Evolutionary conservation across 2,329 filamentous ascomycete species (phyloP), one percentile per base, ranked within the genome.

Genomic region (Aureobasidium sp.): DNA sequence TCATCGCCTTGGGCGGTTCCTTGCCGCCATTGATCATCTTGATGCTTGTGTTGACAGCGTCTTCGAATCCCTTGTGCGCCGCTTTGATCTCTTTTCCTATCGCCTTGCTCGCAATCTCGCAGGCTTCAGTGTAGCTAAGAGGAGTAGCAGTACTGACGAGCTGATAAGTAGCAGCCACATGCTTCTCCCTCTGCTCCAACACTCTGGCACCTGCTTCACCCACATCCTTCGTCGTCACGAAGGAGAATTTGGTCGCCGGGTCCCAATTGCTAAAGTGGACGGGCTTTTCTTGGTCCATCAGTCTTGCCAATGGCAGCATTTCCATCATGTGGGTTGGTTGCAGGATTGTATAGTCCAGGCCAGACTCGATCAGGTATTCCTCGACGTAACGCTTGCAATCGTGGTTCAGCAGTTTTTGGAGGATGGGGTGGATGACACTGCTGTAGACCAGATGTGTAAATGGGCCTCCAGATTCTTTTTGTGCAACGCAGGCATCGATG

Each of bases 271-370:
- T 63, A 2, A 20, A 46, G 46, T 69, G 70, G 5, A 67, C 61
- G 1, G 68, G 70, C 3, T 64, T 47, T 3, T 67, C 64, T 9
- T 62, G 17, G 26, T 20, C 20, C 20, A 67, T 52, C 1, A 72
- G 55, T 56, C 64, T 61, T 5, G 52, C 53, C 5, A 72, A 27
- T 0, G 68, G 70, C 2, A 72, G 55, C 27, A 65, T 70, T 17
- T 75, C 69, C 70, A 75, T 70, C 57, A 75, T 70, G 20, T 70
- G 70, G 0, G 67, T 70, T 4, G 74, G 74, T 64, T 74, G 72
- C 10, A 76, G 36, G 61, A 75, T 71, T 3, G 74, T 76, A 52
- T 69, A 74, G 36, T 67, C 66, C 5, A 76, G 64, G 5, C 67
- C 68, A 41, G 67, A 70, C 60, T 74, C 72, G 32, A 74, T 71